phyloP scores from a whole-genome alignment of 257 asterid species.

The Nicotiana sylvestris region DNA sequence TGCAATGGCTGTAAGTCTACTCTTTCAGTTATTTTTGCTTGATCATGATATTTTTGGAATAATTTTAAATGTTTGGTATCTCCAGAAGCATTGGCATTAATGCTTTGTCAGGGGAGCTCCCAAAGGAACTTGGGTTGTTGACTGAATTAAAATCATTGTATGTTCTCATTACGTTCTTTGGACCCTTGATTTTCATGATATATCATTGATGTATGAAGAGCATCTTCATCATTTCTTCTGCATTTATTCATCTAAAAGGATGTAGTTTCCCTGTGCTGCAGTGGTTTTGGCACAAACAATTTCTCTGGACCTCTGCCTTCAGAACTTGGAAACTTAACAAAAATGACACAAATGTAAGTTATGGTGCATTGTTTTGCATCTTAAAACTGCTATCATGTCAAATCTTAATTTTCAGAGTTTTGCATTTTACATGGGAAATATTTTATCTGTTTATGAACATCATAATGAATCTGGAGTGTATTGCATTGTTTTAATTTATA shows the following conservation, averaged over 20 bases:
- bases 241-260: not conserved
- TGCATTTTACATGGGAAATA: not conserved
- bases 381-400: not conserved
- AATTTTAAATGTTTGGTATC: not conserved
- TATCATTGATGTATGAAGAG: not conserved
- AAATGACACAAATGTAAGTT: slow-evolving; percentile 51
- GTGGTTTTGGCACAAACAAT: slow-evolving; percentile 53
- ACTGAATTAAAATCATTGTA: slow-evolving; percentile 56
- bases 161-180: not conserved
- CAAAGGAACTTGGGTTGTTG: slow-evolving; percentile 62
- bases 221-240: not conserved
- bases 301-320: slow-evolving; percentile 76
- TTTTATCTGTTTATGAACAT: not conserved
- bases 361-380: not conserved
- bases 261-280: slow-evolving; percentile 20
- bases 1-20: slow-evolving; percentile 59
- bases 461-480: not conserved
- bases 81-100: slow-evolving; percentile 48
- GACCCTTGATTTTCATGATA: not conserved
- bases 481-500: not conserved
- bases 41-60: not conserved
- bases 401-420: not conserved
- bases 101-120: slow-evolving; percentile 67
- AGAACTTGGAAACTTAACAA: slow-evolving; percentile 59
- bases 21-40: not conserved